phyloP scores from a whole-genome alignment of 2,329 filamentous ascomycete genomes.

The Tolypocladium ovalisporum region DNA sequence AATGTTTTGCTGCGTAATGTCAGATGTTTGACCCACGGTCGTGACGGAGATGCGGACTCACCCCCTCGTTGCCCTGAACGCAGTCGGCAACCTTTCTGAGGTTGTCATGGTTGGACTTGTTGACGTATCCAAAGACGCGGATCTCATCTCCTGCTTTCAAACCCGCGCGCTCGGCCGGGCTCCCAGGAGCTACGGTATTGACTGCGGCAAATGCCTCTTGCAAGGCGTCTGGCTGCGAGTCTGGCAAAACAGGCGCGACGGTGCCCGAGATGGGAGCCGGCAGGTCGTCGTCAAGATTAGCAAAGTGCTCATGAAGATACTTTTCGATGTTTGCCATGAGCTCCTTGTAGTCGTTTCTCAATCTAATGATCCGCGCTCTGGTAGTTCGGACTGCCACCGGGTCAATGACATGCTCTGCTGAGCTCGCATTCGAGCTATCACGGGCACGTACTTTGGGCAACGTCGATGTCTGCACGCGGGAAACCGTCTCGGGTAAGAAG shows the following conservation, averaged over 20 bases:
- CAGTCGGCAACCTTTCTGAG: slow-evolving; percentile 79
- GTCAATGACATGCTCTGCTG: not conserved
- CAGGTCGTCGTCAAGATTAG: slow-evolving; percentile 45
- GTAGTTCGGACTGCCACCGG: slow-evolving; percentile 69
- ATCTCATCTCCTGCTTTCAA: slow-evolving; percentile 72
- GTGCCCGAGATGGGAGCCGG: slow-evolving; percentile 8
- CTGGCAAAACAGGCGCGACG: slow-evolving; percentile 17
- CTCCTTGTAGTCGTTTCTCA: slow-evolving; percentile 88
- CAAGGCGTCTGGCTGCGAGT: slow-evolving; percentile 14
- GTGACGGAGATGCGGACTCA: slow-evolving; percentile 35
- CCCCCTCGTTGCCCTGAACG: slow-evolving; percentile 81
- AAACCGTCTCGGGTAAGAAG: slow-evolving; percentile 85
- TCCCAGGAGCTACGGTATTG: slow-evolving; percentile 66
- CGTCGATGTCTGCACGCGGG: slow-evolving; percentile 85
- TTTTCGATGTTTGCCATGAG: slow-evolving; percentile 77
- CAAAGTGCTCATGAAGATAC: slow-evolving; percentile 82
- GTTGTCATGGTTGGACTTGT: slow-evolving; percentile 75
- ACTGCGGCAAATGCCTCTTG: slow-evolving; percentile 67
- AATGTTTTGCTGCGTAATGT: slow-evolving; percentile 48
- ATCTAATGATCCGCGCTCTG: slow-evolving; percentile 73
- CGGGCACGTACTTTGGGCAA: slow-evolving; percentile 66
- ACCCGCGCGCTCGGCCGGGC: slow-evolving; percentile 76
- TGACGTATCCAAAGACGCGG: slow-evolving; percentile 74
- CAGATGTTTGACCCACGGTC: slow-evolving; percentile 8
- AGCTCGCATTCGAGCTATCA: not conserved